Base-by-base conservation (phyloP, 805 yeast genomes). In the Kregervanrija fluxuum region DNA sequence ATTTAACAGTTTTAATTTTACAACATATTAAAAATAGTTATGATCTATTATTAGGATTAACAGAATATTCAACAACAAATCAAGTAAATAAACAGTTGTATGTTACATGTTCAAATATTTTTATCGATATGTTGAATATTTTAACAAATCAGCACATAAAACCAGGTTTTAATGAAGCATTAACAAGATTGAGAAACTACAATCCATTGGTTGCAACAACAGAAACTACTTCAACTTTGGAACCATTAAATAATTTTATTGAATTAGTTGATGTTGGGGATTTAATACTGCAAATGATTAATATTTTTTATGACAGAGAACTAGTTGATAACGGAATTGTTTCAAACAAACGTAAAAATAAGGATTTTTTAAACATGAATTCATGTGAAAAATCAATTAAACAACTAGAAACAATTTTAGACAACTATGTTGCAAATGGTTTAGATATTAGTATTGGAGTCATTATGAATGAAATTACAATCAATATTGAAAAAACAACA, bases 231-330 rank as follows among this genome's bases (percentile, higher is more conserved):
- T 49, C 45, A 16, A 70, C 74, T 8, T 82, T 85, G n/a, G 95
- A 85, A 50, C 98, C 98, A 0, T 69, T 91, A 43, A 83, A 83
- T 0, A 78, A 85, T 38, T 91, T 93, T 54, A 84, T 95, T 13
- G 97, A 91, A 59, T 72, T 93, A 45, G 93, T 93, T 33, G 93
- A 90, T 54, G 81, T 87, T 48, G 97, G 96, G 4, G 99, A 91
- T 61, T 68, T 91, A 46, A 86, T 93, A 16, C 82, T 88, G 55
- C 97, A 91, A 60, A 87, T 91, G 95, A 67, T 90, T 37, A 89
- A 85, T 42, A 86, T 88, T 5, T 93, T 93, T 54, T 91, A 88
- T 65, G 84, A 85, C 54, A 90, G 86, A 59, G 98, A 91, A 59
- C 71, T 91, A 52, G 60, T 79, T 8, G 62, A 68, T 43, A 68